These are phyloP conservation scores for Knufia fluminis DNA, from an alignment of 2,329 filamentous ascomycete species.

Conservation along the genomic window DNA sequence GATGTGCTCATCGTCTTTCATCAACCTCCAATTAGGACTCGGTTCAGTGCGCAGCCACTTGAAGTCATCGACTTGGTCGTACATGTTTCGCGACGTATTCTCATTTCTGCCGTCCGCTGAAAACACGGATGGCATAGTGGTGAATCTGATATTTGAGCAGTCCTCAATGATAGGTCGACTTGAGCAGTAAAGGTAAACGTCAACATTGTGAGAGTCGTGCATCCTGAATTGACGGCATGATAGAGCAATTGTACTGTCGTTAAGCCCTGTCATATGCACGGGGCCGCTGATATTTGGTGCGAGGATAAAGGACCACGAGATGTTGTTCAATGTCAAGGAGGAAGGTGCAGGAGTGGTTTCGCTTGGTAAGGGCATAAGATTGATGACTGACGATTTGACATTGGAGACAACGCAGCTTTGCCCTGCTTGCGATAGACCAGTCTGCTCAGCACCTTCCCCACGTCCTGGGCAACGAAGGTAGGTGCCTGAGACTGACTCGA, in stretches of 20 bases:
- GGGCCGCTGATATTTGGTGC: conserved; percentile 71
- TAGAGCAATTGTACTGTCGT: conserved; percentile 61
- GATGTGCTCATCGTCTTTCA: conserved; percentile 54
- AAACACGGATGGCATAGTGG: conserved; percentile 51
- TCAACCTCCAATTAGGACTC: conserved; percentile 77
- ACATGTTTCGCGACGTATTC: conserved; percentile 49
- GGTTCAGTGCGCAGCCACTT: conserved; percentile 79
- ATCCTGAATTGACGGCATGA: conserved; percentile 82
- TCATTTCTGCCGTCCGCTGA: conserved; percentile 22
- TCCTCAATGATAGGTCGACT: conserved; percentile 93
- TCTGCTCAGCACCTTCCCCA: conserved; percentile 46
- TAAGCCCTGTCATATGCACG: conserved; percentile 69
- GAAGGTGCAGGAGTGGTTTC: conserved; percentile 63
- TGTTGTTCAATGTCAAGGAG: conserved; percentile 58
- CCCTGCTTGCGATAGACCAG: conserved; percentile 39
- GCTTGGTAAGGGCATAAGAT: conserved; percentile 62
- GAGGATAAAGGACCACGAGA: conserved; percentile 62
- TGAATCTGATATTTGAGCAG: conserved; percentile 69
- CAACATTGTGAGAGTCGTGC: conserved; percentile 72
- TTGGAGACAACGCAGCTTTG: conserved; percentile 1
- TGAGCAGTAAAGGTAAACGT: conserved; percentile 71
- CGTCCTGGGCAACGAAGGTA: conserved; percentile 10
- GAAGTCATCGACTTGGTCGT: conserved; percentile 92
- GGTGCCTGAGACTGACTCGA: not conserved
- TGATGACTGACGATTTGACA: conserved; percentile 59